Base-by-base conservation (phyloP, 139 green algal genomes). In the Chlamydomonas sp. region DNA sequence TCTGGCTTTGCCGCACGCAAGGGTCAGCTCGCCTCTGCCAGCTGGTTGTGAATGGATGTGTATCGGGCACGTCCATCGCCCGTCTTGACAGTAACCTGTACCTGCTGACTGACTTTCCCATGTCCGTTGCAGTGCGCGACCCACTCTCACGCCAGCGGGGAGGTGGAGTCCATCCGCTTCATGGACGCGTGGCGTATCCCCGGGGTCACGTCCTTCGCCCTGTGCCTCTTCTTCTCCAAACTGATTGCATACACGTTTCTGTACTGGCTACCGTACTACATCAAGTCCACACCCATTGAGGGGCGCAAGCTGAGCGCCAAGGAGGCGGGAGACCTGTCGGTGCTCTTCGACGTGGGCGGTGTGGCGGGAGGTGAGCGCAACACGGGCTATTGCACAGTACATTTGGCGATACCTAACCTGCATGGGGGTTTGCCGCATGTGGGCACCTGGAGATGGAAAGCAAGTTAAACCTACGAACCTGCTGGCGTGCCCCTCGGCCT, bases 221-320 rank as follows among this genome's bases (percentile, higher is more conserved):
- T 98, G 67, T 98, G 94, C 83, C 94, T 99, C 31, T 99, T 99
- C 93, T 99, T 99, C 89, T 94, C 95, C 87, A 99, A 99, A 92
- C 96, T 99, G 17, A 97, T 99, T 63, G 97, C 97, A 59, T 99
- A 99, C 95, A 99, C 96, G 20, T 99, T 99, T 91, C 93, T 99
- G 9, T 99, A 99, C 93, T 99, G 97, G 97, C 94, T 99, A 63
- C 97, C 97, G 5, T 99, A 96, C 91, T 99, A 99, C 95, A 97
- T 99, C 90, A 95, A 94, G 75, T 90, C 91, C 15, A 98, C 94
- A 59, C 90, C 92, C 20, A 96, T 98, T 31, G 92, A 96, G 62
- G 94, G 93, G 0, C 87, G 90, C 16, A 83, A 92, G 49, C 93
- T 98, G 9, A 93, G 90, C 31, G 91, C 94, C 7, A 93, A 95